Evolutionary conservation across 2,329 filamentous ascomycete species (phyloP).

Genomic region (Pleurostoma richardsiae): DNA sequence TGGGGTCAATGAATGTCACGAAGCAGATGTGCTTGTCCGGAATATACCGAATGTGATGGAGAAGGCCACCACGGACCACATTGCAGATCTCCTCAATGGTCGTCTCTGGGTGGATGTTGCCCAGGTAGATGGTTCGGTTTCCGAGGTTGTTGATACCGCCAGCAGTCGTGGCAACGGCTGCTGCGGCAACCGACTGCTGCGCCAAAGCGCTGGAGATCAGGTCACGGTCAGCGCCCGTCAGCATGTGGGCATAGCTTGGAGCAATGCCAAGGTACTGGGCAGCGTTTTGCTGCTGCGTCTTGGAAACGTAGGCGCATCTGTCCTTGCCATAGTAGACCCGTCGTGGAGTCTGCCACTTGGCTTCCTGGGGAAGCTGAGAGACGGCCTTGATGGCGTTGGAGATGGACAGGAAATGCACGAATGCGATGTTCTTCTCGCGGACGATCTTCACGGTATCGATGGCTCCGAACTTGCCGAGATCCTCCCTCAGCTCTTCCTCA

Average conservation of each 20-base stretch:
- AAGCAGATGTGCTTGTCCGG: conserved; percentile 99
- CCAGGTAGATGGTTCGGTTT: conserved; percentile 95
- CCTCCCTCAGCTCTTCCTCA: conserved; percentile 90
- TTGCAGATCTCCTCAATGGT: conserved; percentile 99
- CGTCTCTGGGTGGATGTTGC: conserved; percentile 98
- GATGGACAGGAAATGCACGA: conserved; percentile 95
- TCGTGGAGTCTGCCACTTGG: conserved; percentile 92
- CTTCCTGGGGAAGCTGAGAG: conserved; percentile 88
- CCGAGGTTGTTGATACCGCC: conserved; percentile 96
- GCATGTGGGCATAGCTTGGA: conserved; percentile 90
- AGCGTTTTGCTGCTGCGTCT: conserved; percentile 98
- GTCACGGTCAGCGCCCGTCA: conserved; percentile 93
- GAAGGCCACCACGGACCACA: conserved; percentile 87
- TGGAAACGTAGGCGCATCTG: conserved; percentile 95
- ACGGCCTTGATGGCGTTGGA: conserved; percentile 98
- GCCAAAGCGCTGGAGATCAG: conserved; percentile 94
- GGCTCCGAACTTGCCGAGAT: conserved; percentile 90
- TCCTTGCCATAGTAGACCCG: conserved; percentile 99
- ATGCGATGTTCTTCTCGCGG: conserved; percentile 95
- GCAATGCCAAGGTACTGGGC: conserved; percentile 97
- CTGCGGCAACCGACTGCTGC: conserved; percentile 94
- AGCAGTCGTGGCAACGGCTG: conserved; percentile 91
- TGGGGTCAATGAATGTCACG: conserved; percentile 98
- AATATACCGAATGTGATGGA: conserved; percentile 98
- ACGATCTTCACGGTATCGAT: conserved; percentile 98